Base-by-base conservation (phyloP, 164 flowering plant genomes). In the Umbellularia californica region DNA sequence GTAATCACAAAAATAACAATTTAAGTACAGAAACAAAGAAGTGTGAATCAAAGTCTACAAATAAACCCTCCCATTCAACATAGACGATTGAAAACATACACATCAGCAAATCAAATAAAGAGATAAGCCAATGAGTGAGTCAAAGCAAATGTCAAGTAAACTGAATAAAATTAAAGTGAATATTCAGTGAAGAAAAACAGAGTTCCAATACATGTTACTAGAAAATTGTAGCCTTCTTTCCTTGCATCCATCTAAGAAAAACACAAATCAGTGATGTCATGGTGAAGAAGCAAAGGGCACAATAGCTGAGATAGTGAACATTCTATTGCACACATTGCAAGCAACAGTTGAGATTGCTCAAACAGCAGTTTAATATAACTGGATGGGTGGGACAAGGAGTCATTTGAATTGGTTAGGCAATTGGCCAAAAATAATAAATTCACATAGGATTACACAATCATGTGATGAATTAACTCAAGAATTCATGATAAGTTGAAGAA, bases 1-100 rank as follows among this genome's bases (percentile, higher is more conserved):
- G 92, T 68, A 69, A 52, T 41, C 41, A 74, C 4, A 51, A 50
- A 10, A 65, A 15, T 58, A 25, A 50, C n/a, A 72, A 20, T n/a
- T 33, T 33, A 64, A 33, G 20, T 11, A 30, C 19, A 72, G 25
- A 20, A 72, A 10, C 23, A 11, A 60, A 27, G 2, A 17, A n/a
- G 47, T 14, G 30, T 58, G 20, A 71, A 58, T 10, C 7, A 20
- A 35, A 35, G 9, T 19, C 15, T 64, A 20, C 28, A 11, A 22
- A 64, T 11, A 64, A 64, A 20, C 23, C 12, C 13, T 22, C 14
- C 14, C 67, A 64, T 64, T 22, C 14, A 11, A 64, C n/a, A 12
- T 5, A 22, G 24, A 9, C 5, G 7, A 64, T 24, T 64, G 67
- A 23, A 20, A 22, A 11, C 67, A 64, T 5, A 24, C 22, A 24